These are phyloP conservation scores for Mortierella polycephala DNA, from an alignment of 371 early-diverging fungal species.

Conservation along the genomic window DNA sequence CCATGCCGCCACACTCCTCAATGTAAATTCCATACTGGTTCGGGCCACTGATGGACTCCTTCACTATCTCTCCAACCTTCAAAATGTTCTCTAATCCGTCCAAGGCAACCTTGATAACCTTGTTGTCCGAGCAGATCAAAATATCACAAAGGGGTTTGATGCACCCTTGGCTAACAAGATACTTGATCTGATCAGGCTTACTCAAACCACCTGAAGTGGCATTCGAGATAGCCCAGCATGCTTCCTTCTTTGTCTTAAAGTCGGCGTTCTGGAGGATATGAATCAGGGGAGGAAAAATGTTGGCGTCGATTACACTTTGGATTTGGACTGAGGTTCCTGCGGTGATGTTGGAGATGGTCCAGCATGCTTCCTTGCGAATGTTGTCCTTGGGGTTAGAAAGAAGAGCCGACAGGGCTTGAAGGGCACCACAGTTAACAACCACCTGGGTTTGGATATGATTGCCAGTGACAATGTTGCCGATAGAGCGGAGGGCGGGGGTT, in stretches of 20 bases:
- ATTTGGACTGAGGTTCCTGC: conserved; percentile 98
- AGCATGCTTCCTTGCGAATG: conserved; percentile 99
- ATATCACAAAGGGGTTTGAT: conserved; percentile 97
- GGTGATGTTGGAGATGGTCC: conserved; percentile 99
- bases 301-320: conserved; percentile 94
- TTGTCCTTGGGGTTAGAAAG: conserved; percentile 90
- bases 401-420: conserved; percentile 84
- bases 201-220: conserved; percentile 94
- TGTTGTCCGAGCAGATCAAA: conserved; percentile 90
- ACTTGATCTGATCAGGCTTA: conserved; percentile 90
- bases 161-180: conserved; percentile 91
- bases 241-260: conserved; percentile 99
- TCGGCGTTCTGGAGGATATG: conserved; percentile 91
- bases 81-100: conserved; percentile 98
- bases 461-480: conserved; percentile 99
- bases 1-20: conserved; percentile 94
- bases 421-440: conserved; percentile 90
- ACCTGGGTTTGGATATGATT: conserved; percentile 98
- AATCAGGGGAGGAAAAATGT: conserved; percentile 93
- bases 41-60: conserved; percentile 63
- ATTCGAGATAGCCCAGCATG: conserved; percentile 99
- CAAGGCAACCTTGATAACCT: conserved; percentile 94
- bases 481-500: conserved; percentile 97
- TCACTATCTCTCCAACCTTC: conserved; percentile 90
- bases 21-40: conserved; percentile 88